Conservation (phyloP, 768 basidiomycete genomes). For the Panaeolus cyanescens region DNA sequence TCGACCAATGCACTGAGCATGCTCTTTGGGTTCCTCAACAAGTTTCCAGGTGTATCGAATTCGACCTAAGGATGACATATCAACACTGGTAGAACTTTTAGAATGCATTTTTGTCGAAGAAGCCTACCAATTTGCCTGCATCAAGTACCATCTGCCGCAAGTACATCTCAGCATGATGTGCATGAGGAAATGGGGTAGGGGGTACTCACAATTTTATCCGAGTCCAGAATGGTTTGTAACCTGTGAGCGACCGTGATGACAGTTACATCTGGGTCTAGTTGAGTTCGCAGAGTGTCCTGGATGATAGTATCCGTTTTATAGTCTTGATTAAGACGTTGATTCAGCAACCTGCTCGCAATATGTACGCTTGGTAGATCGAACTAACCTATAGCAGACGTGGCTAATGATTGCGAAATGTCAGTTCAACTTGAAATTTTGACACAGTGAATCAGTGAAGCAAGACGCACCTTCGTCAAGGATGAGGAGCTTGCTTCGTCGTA, state of each 20-base stretch:
- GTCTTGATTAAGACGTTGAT: slow-evolving; percentile 35
- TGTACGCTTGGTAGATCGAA: neutral
- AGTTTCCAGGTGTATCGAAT: slow-evolving; percentile 8
- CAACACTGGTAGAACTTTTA: neutral
- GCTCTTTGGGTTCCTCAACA: slow-evolving; percentile 3
- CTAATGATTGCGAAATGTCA: slow-evolving; percentile 17
- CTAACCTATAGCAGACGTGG: slow-evolving; percentile 50
- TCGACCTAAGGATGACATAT: slow-evolving; percentile 8
- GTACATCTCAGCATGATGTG: slow-evolving; percentile 8
- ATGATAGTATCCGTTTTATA: slow-evolving; percentile 68
- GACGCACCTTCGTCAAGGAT: slow-evolving; percentile 58
- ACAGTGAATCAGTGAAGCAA: too few relatives aligned
- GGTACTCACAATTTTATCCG: slow-evolving; percentile 48
- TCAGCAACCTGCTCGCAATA: neutral
- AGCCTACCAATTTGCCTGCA: slow-evolving; percentile 33
- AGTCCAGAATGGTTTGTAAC: slow-evolving; percentile 66
- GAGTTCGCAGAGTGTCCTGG: slow-evolving; percentile 65
- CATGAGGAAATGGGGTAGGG: slow-evolving; percentile 12
- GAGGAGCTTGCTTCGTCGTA: slow-evolving; percentile 56
- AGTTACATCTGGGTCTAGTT: slow-evolving; percentile 60
- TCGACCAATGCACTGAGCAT: slow-evolving; percentile 8
- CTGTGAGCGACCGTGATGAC: slow-evolving; percentile 71
- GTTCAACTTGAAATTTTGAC: slow-evolving; percentile 8
- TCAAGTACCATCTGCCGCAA: slow-evolving; percentile 46
- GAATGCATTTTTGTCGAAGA: slow-evolving; percentile 13